These are phyloP conservation scores for Suhomyces bribrorum DNA, from an alignment of 1,139 yeast species.

Conservation along the genomic window DNA sequence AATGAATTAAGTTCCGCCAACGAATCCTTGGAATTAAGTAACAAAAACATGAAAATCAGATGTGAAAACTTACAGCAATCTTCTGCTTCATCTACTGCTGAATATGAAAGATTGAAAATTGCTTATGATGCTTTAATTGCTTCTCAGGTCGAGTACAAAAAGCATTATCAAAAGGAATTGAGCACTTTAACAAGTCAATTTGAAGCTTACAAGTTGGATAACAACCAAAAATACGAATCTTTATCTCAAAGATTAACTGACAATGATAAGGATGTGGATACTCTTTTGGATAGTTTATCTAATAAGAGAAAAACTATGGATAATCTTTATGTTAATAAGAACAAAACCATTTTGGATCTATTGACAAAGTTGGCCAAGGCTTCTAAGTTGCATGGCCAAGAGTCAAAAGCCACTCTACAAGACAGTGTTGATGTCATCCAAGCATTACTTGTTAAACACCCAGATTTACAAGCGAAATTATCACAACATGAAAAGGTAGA, in stretches of 20 bases:
- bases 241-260: conserved; percentile 31
- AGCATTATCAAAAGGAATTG: conserved; percentile 46
- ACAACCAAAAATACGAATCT: conserved; percentile 30
- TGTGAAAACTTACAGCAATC: conserved; percentile 51
- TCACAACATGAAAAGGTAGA: conserved; percentile 30
- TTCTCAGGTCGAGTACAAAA: conserved; percentile 58
- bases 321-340: conserved; percentile 48
- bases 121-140: conserved; percentile 64
- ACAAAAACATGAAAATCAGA: conserved; percentile 51
- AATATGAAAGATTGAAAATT: conserved; percentile 56
- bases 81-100: conserved; percentile 50
- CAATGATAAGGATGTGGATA: conserved; percentile 49
- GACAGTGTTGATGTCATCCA: conserved; percentile 35
- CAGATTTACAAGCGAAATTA: conserved; percentile 38
- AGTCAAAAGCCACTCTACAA: conserved; percentile 37
- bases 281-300: conserved; percentile 43
- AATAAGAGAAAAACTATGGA: conserved; percentile 47
- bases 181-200: conserved; percentile 33
- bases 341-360: conserved; percentile 46
- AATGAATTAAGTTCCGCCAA: conserved; percentile 46
- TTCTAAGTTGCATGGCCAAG: conserved; percentile 52
- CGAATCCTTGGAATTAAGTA: conserved; percentile 48
- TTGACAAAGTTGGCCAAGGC: conserved; percentile 46
- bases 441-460: conserved; percentile 34
- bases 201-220: conserved; percentile 39